Base-by-base conservation (phyloP, 371 early-diverging fungal genomes). In the Apophysomyces trapeziformis region DNA sequence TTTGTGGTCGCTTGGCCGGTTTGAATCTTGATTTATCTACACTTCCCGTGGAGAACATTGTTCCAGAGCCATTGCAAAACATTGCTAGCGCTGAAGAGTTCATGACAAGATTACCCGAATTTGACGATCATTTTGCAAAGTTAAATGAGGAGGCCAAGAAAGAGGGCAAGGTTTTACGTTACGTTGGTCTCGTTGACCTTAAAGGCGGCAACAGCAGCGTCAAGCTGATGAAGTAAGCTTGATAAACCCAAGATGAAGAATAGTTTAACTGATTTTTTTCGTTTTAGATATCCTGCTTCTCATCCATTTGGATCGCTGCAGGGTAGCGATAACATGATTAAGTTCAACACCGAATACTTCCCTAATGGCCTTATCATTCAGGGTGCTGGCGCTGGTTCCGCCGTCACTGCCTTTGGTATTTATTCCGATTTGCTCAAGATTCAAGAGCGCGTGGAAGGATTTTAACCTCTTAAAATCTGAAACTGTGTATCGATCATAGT, bases 401-500 rank as follows among this genome's bases (percentile, higher is more conserved):
- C 90, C n/a, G 96, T 96, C 59, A 98, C 99, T 18, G 96, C 98
- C 4, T 96, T 93, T 80, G 99, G 99, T 45, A 93, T 97, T 72
- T 94, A 93, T 69, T 87, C 93, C 18, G 98, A 98, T 75, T 67
- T 96, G 32, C 82, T 96, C 63, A 92, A 91, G 81, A 84, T 92
- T 65, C 85, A 86, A 63, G 92, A 90, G 69, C 89, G 89, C 47
- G 77, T 79, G n/a, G 79, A 78, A 68, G 75, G 71, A 7, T 70
- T 76, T 72, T 76, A 77, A 26, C 32, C 32, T 26, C 3, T 26
- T 26, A 57, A 63, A 26, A 45, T 41, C 1, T 13, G 41, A 41
- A 13, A 1, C 4, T 41, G 41, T 41, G 5, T 8, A 13, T 41
- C 8, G 2, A 41, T 11, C 8, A 8, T 41, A 41, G 41, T 41